Evolutionary conservation across 176 grass and related monocot species (phyloP).

Genomic region (Lolium multiflorum): DNA sequence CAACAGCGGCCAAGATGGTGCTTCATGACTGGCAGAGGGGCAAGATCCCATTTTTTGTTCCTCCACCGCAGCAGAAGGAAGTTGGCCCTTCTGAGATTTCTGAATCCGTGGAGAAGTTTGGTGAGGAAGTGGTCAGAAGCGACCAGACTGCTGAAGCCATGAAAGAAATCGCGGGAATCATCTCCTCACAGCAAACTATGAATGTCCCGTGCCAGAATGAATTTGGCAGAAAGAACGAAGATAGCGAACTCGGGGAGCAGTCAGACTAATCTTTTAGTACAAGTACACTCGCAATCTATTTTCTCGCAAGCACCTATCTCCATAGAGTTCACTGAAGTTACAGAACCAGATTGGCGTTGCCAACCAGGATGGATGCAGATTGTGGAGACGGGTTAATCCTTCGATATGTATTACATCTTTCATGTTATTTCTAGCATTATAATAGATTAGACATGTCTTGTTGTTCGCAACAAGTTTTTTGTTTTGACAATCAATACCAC

Average conservation of each 20-base stretch:
- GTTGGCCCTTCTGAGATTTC: slow-evolving; percentile 35
- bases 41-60: slow-evolving; percentile 91
- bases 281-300: too few species aligned
- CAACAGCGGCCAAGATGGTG: slow-evolving; percentile 89
- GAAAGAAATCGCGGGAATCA: slow-evolving; percentile 78
- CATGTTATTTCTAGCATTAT: too few species aligned
- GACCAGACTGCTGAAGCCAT: slow-evolving; percentile 67
- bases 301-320: too few species aligned
- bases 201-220: slow-evolving; percentile 59
- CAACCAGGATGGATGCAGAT: too few species aligned
- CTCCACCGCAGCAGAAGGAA: slow-evolving; percentile 57
- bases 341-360: too few species aligned
- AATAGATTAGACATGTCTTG: too few species aligned
- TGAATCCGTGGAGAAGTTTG: slow-evolving; percentile 35
- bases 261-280: slow-evolving; percentile 19
- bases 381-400: too few species aligned
- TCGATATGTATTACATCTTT: too few species aligned
- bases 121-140: slow-evolving; percentile 55
- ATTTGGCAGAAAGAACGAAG: slow-evolving; percentile 22
- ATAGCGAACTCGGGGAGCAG: slow-evolving; percentile 11
- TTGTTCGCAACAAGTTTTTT: too few species aligned
- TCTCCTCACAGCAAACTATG: slow-evolving; percentile 75
- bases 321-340: too few species aligned
- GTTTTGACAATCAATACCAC: too few species aligned
- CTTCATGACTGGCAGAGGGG: slow-evolving; percentile 97